Base-by-base conservation (phyloP, 2,329 filamentous ascomycete genomes). In the Hymenoscyphus fraxineus region DNA sequence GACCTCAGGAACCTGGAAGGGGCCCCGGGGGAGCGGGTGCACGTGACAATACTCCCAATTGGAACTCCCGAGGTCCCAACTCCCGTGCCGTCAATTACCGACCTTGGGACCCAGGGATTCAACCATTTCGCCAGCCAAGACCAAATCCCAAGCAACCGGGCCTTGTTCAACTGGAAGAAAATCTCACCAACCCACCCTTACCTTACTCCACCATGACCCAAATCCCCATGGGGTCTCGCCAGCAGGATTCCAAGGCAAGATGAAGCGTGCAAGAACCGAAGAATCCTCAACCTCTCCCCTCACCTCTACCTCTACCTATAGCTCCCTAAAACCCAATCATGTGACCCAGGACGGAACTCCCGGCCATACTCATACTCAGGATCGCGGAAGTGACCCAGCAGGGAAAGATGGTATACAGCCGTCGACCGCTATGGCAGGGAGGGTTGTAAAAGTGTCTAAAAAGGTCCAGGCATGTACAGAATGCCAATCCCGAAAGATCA, bases 401-500 rank as follows among this genome's bases (percentile, higher is more conserved):
- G 44, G 44, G n/a, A 51, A 51, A n/a, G 44, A 27, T 54, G 22
- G 3, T 54, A 5, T 54, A 54, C 47, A 27, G 13, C 19, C 47
- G 13, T 22, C 47, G 27, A 22, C 19, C 5, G 10, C 47, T 54
- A 19, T 27, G 10, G 10, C 19, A 54, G 47, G 47, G 47, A 27
- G 47, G n/a, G 47, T 54, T 10, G 47, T 54, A 10, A 54, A 54
- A 19, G 47, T 54, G 22, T 54, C 47, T 13, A 54, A 40, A 12
- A 54, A 54, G 12, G 47, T 54, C 19, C 47, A 54, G 47, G 47
- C 38, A 64, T 59, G 62, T 22, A 65, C 78, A 16, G 81, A 82
- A 71, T 84, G 82, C 66, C 82, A 83, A 67, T 78, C 78, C 27
- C 81, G 83, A 68, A 85, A 85, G 71, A 83, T 85, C 69, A 81